phyloP scores from a whole-genome alignment of 805 yeast species.

The Metschnikowia baotianmanensis region DNA sequence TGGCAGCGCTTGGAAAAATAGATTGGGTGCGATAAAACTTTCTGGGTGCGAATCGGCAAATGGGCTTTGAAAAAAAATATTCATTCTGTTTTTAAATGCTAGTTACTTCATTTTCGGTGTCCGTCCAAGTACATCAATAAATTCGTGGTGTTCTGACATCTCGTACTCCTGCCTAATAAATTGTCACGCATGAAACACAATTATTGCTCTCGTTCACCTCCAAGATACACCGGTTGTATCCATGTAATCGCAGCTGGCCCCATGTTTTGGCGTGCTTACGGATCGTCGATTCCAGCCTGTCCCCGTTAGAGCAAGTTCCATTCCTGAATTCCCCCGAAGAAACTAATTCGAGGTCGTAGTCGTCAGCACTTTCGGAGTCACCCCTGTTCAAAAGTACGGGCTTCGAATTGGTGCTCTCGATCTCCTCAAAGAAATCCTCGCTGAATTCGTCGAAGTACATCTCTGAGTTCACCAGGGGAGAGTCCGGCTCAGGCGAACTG shows the following conservation, averaged over 20 bases:
- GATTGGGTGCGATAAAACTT: too few relatives aligned
- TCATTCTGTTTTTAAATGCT: too few relatives aligned
- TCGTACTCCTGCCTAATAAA: too few relatives aligned
- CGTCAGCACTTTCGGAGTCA: conserved; percentile 37
- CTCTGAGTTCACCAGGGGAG: conserved; percentile 21
- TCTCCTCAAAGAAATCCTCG: conserved; percentile 18
- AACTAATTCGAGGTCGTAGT: conserved; percentile 35
- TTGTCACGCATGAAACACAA: conserved; percentile 36
- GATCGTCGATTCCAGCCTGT: conserved; percentile 12
- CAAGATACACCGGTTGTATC: conserved; percentile 39
- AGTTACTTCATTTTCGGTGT: too few relatives aligned
- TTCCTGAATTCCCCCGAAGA: conserved; percentile 21
- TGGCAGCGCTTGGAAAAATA: too few relatives aligned
- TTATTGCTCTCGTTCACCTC: conserved; percentile 41
- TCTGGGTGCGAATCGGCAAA: too few relatives aligned
- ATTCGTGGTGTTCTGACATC: too few relatives aligned
- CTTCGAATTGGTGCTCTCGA: conserved; percentile 13
- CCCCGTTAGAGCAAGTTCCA: conserved; percentile 1
- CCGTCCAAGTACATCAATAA: too few relatives aligned
- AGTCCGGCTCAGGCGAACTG: conserved; percentile 9
- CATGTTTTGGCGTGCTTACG: conserved; percentile 30
- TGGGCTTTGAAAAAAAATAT: too few relatives aligned
- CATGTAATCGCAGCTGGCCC: conserved; percentile 44
- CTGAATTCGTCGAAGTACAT: conserved; percentile 35
- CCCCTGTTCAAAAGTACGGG: conserved; percentile 40